Evolutionary conservation across 192 early-diverging fungal genomes (phyloP).

Genomic region (Coemansia sp.): DNA sequence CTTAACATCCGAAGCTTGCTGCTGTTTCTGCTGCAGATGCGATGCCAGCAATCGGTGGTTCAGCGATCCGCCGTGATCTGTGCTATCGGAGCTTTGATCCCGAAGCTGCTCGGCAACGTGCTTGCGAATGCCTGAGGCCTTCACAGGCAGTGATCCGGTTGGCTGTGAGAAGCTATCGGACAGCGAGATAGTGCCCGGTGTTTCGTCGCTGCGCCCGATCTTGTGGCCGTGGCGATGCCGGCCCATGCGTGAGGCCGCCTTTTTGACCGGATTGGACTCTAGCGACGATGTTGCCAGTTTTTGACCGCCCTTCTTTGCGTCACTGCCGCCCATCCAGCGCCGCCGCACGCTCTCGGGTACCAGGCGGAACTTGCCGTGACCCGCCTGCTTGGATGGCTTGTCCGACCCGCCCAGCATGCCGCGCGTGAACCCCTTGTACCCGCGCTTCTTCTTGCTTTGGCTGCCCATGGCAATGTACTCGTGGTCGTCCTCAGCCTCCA

Average conservation of each 20-base stretch:
- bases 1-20: conserved; percentile 4
- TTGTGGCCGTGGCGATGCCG: conserved; percentile 1
- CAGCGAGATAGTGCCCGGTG: not conserved
- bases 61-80: not conserved
- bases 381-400: conserved; percentile 10
- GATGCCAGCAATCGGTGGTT: not conserved
- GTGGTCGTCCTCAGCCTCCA: conserved; percentile 50
- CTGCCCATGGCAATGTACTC: conserved; percentile 35
- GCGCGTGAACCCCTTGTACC: conserved; percentile 35
- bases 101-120: not conserved
- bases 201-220: not conserved
- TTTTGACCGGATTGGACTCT: conserved; percentile 8
- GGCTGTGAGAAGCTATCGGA: not conserved
- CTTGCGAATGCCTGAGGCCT: not conserved
- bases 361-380: conserved; percentile 28
- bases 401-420: conserved; percentile 27
- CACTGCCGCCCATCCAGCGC: conserved; percentile 39
- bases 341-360: conserved; percentile 45
- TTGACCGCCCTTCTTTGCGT: conserved; percentile 1
- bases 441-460: conserved; percentile 33
- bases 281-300: conserved; percentile 12
- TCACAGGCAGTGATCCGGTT: not conserved
- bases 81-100: not conserved
- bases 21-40: not conserved
- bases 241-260: not conserved